Evolutionary conservation across 2,329 filamentous ascomycete genomes (phyloP).

Genomic region (Apiospora hydei): DNA sequence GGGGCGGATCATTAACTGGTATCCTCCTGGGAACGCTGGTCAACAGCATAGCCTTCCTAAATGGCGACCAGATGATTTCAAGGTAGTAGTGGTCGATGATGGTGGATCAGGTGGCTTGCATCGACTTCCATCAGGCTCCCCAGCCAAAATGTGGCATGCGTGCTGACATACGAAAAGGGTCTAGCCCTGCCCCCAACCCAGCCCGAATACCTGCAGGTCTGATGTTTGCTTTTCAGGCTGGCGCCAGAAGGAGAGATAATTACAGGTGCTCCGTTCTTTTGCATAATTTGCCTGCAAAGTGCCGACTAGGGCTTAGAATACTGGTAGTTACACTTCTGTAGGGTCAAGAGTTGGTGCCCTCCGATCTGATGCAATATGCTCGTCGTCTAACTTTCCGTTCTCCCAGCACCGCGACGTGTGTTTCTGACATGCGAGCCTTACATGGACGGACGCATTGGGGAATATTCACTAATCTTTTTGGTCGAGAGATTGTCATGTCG

Average conservation of each 20-base stretch:
- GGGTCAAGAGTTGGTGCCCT: not conserved
- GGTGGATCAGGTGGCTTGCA: not conserved
- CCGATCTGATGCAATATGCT: not conserved
- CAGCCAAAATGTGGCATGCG: not conserved
- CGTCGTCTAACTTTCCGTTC: not conserved
- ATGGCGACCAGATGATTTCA: not conserved
- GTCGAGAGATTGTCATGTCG: not conserved
- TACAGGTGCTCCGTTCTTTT: not conserved
- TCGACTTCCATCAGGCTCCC: not conserved
- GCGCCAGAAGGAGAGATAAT: not conserved
- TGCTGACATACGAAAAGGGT: not conserved
- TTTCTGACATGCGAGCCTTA: not conserved
- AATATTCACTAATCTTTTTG: not conserved
- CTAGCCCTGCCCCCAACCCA: not conserved
- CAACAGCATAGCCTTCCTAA: not conserved
- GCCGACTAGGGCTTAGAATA: not conserved
- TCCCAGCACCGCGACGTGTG: not conserved
- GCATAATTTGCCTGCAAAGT: not conserved
- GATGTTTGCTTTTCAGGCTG: not conserved
- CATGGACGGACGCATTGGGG: not conserved
- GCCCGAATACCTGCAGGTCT: not conserved
- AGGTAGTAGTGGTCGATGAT: not conserved
- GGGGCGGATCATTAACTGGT: not conserved
- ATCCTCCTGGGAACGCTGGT: not conserved
- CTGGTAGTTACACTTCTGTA: conserved; percentile 5